Conservation (phyloP, 2,329 filamentous ascomycete species). For the Seiridium cupressi region DNA sequence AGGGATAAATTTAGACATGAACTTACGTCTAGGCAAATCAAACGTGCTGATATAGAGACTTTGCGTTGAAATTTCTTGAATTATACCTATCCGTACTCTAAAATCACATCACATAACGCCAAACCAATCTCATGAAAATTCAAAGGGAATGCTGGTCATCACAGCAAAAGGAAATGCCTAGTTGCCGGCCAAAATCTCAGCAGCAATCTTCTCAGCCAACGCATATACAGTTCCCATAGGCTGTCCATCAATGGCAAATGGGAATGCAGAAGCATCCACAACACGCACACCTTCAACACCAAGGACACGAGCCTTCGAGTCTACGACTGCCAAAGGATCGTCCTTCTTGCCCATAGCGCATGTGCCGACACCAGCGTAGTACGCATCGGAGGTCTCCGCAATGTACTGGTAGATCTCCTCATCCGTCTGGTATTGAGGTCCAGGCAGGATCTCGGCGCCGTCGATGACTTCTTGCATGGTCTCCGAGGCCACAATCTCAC, state of each 20-base stretch:
- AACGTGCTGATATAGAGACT: too few relatives aligned
- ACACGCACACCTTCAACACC: slow-evolving; percentile 52
- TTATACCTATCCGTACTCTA: too few relatives aligned
- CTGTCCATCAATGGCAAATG: slow-evolving; percentile 19
- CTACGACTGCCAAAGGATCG: slow-evolving; percentile 52
- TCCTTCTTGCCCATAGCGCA: slow-evolving; percentile 50
- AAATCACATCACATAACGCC: too few relatives aligned
- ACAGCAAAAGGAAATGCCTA: too few relatives aligned
- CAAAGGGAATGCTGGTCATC: too few relatives aligned
- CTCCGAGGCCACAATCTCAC: slow-evolving; percentile 57
- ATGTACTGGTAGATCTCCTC: slow-evolving; percentile 37
- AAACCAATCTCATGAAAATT: too few relatives aligned
- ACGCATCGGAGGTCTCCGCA: slow-evolving; percentile 24
- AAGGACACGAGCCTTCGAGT: slow-evolving; percentile 50
- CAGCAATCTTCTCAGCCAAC: background rate
- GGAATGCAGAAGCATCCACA: slow-evolving; percentile 46
- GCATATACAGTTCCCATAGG: slow-evolving; percentile 19
- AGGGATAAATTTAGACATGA: too few relatives aligned
- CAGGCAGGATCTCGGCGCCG: slow-evolving; percentile 33
- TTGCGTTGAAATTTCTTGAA: too few relatives aligned
- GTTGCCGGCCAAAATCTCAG: background rate
- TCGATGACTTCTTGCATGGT: slow-evolving; percentile 52
- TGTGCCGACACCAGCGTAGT: slow-evolving; percentile 53
- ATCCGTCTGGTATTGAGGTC: slow-evolving; percentile 35
- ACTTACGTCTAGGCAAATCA: too few relatives aligned